Conservation (phyloP, 2,329 filamentous ascomycete species). For the Myriosclerotinia scirpicola region DNA sequence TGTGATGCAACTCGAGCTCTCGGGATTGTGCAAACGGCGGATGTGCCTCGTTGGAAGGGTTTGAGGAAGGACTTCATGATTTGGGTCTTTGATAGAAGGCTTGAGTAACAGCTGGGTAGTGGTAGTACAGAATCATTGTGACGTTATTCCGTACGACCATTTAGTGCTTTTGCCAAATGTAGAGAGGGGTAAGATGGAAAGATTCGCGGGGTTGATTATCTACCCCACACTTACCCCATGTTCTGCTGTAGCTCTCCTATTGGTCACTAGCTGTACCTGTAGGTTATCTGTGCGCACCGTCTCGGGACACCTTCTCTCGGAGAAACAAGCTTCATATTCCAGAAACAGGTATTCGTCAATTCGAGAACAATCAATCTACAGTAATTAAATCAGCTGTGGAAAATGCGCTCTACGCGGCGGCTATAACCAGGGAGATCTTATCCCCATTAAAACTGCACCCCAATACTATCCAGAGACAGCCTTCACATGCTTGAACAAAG, state of each 20-base stretch:
- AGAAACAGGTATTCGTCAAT: too few species aligned
- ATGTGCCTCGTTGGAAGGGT: not conserved
- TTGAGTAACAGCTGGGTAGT: not conserved
- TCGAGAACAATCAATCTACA: not conserved
- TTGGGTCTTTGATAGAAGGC: not conserved
- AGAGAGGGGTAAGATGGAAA: constrained; percentile 11
- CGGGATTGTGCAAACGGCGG: not conserved
- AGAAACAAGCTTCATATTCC: too few species aligned
- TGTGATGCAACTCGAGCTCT: not conserved
- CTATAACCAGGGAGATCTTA: too few species aligned
- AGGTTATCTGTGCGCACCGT: too few species aligned
- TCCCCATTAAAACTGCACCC: not conserved
- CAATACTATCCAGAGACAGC: not conserved
- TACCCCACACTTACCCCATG: constrained; percentile 8
- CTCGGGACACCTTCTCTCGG: too few species aligned
- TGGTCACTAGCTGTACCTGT: not conserved
- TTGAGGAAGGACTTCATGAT: constrained; percentile 4
- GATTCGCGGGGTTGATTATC: not conserved
- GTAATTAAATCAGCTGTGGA: not conserved
- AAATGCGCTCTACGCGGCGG: not conserved
- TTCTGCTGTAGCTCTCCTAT: not conserved
- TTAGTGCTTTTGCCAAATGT: not conserved
- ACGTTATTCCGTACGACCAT: not conserved
- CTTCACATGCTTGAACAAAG: not conserved
- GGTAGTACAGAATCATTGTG: not conserved